Evolutionary conservation across 169 alveolate genomes (phyloP).

Genomic region (Perkinsus olseni): DNA sequence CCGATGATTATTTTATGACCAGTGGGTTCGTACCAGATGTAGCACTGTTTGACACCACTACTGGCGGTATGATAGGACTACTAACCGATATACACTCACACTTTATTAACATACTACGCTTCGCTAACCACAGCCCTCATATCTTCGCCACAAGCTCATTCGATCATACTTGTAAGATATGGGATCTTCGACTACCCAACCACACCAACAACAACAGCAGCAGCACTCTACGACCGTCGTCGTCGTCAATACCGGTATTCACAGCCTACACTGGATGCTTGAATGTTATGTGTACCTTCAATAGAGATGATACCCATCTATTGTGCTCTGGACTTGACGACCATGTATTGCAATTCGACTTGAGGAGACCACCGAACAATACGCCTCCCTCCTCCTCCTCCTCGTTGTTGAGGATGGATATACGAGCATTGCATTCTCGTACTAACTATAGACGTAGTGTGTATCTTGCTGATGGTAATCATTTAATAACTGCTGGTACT

Average conservation of each 20-base stretch:
- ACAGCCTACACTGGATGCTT: slow-evolving; percentile 19
- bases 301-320: slow-evolving; percentile 16
- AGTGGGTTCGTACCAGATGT: slow-evolving; percentile 29
- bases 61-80: slow-evolving; percentile 12
- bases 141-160: slow-evolving; percentile 28
- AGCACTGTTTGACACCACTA: slow-evolving; percentile 14
- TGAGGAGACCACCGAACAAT: slow-evolving; percentile 8
- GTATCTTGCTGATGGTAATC: neutral
- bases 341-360: slow-evolving; percentile 16
- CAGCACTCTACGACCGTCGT: slow-evolving; percentile 11
- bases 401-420: neutral
- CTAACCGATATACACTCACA: slow-evolving; percentile 19
- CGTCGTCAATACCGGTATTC: slow-evolving; percentile 6
- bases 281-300: slow-evolving; percentile 21
- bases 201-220: slow-evolving; percentile 6
- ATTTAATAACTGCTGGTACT: neutral
- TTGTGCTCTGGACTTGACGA: slow-evolving; percentile 22
- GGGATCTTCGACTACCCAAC: slow-evolving; percentile 14
- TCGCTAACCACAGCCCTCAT: slow-evolving; percentile 26
- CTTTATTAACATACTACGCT: slow-evolving; percentile 26
- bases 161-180: slow-evolving; percentile 26
- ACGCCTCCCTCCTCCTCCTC: neutral
- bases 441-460: neutral
- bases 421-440: neutral
- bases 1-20: slow-evolving; percentile 26